A percentile compares a stretch with the other conserved stretches of the same genome.
These are phyloP conservation scores for Phlegmacium glaucopus DNA, from an alignment of 768 basidiomycete species.

Conservation along the genomic window DNA sequence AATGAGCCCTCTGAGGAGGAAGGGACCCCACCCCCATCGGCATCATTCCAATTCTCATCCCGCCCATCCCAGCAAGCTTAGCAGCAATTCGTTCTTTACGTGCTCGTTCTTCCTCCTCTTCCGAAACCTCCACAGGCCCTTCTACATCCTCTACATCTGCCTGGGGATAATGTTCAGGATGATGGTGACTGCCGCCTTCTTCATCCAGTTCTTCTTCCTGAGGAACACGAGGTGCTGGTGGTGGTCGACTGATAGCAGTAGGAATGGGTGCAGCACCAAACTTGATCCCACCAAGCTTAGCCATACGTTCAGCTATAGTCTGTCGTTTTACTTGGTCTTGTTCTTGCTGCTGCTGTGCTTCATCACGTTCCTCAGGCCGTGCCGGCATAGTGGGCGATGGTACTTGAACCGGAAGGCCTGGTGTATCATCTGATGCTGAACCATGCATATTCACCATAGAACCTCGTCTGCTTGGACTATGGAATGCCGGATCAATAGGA, in stretches of 20 bases:
- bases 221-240: constrained; percentile 33
- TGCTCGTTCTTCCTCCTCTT: constrained; percentile 64
- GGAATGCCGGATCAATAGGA: constrained; percentile 66
- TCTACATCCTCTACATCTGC: constrained; percentile 21
- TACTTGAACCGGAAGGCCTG: not conserved
- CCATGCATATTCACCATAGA: constrained; percentile 27
- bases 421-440: constrained; percentile 9
- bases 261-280: constrained; percentile 68
- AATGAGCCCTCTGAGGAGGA: constrained; percentile 29
- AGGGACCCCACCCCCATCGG: constrained; percentile 34
- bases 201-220: constrained; percentile 22
- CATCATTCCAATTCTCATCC: constrained; percentile 58
- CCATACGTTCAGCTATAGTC: constrained; percentile 94
- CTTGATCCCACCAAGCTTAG: constrained; percentile 81
- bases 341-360: constrained; percentile 39
- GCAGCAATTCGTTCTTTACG: constrained; percentile 51
- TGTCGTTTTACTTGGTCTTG: constrained; percentile 52
- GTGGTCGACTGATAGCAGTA: constrained; percentile 32
- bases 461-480: constrained; percentile 44
- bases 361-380: constrained; percentile 15
- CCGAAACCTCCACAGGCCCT: constrained; percentile 28
- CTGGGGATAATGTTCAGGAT: not conserved
- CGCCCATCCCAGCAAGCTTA: constrained; percentile 53
- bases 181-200: not conserved
- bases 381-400: not conserved